phyloP scores from a whole-genome alignment of 192 early-diverging fungal species.

The Backusella sp. region DNA sequence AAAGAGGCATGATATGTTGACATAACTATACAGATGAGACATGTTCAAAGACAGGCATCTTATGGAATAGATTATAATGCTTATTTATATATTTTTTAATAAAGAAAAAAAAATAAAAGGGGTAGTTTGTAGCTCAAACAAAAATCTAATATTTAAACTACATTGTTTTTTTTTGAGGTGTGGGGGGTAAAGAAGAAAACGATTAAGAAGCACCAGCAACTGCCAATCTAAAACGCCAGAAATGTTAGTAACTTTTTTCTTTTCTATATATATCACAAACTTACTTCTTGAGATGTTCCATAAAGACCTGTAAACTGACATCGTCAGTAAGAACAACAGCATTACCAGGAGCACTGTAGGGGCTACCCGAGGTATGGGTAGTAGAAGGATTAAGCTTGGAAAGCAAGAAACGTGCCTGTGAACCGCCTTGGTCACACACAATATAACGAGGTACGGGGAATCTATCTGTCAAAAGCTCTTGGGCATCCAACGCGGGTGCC shows the following conservation, averaged over 20 bases:
- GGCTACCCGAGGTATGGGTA: conserved; percentile 79
- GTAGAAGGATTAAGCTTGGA: conserved; percentile 98
- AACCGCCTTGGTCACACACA: conserved; percentile 94
- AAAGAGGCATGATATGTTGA: not conserved
- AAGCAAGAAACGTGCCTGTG: conserved; percentile 97
- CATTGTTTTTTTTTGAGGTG: not conserved
- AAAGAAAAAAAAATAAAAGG: not conserved
- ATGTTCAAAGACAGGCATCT: no score
- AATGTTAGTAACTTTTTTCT: not conserved
- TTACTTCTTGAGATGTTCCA: conserved; percentile 90
- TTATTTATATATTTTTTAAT: conserved; percentile 1
- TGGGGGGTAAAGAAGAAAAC: not conserved
- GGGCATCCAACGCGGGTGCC: conserved; percentile 82
- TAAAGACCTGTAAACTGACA: conserved; percentile 96
- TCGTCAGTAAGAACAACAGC: conserved; percentile 97
- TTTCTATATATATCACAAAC: conserved; percentile 6
- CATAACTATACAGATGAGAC: not conserved
- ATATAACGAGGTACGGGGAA: conserved; percentile 98
- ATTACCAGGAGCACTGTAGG: conserved; percentile 68
- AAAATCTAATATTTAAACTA: not conserved
- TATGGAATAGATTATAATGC: not conserved
- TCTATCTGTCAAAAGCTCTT: conserved; percentile 91
- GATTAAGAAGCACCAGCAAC: conserved; percentile 7
- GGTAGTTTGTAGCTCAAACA: not conserved
- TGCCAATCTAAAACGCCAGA: not conserved